A percentile compares a stretch with the other conserved stretches of the same genome.
phyloP scores from a whole-genome alignment of 306 rosid genomes.

The Rosa chinensis region DNA sequence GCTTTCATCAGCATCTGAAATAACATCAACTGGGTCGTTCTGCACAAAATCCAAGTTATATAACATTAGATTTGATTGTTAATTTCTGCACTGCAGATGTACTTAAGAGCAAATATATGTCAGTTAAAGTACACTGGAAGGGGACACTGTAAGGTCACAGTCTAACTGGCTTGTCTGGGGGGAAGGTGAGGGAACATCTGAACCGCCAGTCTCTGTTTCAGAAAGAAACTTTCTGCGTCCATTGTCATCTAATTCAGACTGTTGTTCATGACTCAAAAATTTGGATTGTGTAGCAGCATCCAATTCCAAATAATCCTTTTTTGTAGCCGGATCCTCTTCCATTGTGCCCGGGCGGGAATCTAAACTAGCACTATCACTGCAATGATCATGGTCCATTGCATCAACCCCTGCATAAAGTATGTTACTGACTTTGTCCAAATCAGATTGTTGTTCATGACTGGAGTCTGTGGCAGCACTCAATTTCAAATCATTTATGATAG shows the following conservation, averaged over 20 bases:
- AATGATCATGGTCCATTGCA: slow-evolving; percentile 32
- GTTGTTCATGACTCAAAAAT: slow-evolving; percentile 34
- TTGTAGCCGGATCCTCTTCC: slow-evolving; percentile 30
- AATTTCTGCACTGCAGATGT: slow-evolving; percentile 17
- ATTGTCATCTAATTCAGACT: slow-evolving; percentile 28
- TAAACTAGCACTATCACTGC: slow-evolving; percentile 39
- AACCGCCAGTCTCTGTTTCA: slow-evolving; percentile 37
- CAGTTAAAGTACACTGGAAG: slow-evolving; percentile 53
- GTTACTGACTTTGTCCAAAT: slow-evolving; percentile 14
- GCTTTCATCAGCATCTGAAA: slow-evolving; percentile 54
- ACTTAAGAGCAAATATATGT: slow-evolving; percentile 13
- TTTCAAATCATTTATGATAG: slow-evolving; percentile 30
- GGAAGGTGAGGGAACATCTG: slow-evolving; percentile 29
- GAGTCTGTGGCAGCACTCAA: slow-evolving; percentile 30
- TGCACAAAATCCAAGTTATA: slow-evolving; percentile 30
- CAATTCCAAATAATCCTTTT: slow-evolving; percentile 31
- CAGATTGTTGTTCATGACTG: slow-evolving; percentile 32
- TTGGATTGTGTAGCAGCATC: slow-evolving; percentile 34
- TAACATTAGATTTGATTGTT: slow-evolving; percentile 5
- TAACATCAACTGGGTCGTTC: slow-evolving; percentile 52
- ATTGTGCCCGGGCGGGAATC: slow-evolving; percentile 24
- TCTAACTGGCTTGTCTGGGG: slow-evolving; percentile 42
- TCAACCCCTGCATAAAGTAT: slow-evolving; percentile 42
- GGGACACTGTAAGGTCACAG: slow-evolving; percentile 41
- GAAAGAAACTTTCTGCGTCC: slow-evolving; percentile 16